Evolutionary conservation across 345 rosid species (phyloP), one percentile per base, ranked within the genome.

Genomic region (Populus ilicifolia): DNA sequence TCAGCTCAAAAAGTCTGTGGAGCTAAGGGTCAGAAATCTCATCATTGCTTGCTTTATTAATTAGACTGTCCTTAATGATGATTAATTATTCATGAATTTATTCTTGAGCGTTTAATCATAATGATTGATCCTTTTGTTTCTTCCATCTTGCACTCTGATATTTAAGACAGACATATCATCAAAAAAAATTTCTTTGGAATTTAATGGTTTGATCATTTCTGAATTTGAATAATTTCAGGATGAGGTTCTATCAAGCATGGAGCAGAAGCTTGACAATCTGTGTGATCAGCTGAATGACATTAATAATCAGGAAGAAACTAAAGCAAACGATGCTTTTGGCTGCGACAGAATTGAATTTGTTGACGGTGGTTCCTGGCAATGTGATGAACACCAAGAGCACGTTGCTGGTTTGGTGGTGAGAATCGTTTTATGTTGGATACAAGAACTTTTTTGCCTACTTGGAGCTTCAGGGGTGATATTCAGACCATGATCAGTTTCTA

Each of bases 321-420:
- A 44, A 76, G 71, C 46, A 64, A 74, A 70, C 66, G 89, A 83
- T 70, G 73, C 74, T 36, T 86, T 92, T 25, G 90, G 91, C 48
- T 80, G 88, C 20, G 88, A 83, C 27, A 82, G 77, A 35, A 81
- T 85, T 1, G 77, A 64, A 29, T 86, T 92, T 69, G 79, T 85
- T 1, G 93, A 92, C 17, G 91, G 98, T 67, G 98, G 94, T 63
- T 96, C 94, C 74, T 93, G 97, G 93, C 84, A 91, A 20, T 93
- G 97, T 73, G 88, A 92, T 85, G 87, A 89, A 43, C 97, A 93
- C 87, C 89, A 85, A 43, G 81, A 87, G n/a, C 83, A 80, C 35
- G 84, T 80, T 33, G 70, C 82, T 77, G 75, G 72, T 66, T 56
- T 78, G 21, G 79, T 48, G 87, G 97, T 93, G 64, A 86, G 86